Percentiles rank a stretch among this genome's conserved stretches.
These are phyloP conservation scores for Gynostemma pentaphyllum DNA, from an alignment of 306 rosid genomes.

Conservation along the genomic window DNA sequence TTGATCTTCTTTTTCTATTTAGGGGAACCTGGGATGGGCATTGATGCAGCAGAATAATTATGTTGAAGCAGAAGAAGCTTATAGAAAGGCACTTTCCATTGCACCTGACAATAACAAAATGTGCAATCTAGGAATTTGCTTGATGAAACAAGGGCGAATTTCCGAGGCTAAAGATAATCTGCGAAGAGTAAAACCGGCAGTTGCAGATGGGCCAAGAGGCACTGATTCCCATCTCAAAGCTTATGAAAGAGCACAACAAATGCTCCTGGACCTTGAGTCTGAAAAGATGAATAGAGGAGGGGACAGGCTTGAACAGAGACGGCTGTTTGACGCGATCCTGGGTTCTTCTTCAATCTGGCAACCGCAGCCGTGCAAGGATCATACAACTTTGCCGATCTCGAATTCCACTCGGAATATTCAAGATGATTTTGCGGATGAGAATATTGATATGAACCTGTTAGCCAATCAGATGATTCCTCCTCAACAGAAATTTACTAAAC, in stretches of 20 bases:
- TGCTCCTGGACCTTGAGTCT: conserved; percentile 86
- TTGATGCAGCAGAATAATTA: conserved; percentile 91
- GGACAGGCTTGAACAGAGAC: conserved; percentile 73
- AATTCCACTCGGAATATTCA: conserved; percentile 15
- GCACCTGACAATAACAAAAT: conserved; percentile 88
- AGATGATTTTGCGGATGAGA: conserved; percentile 67
- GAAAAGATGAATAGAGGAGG: conserved; percentile 71
- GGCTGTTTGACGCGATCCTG: conserved; percentile 78
- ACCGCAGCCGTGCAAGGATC: conserved; percentile 94
- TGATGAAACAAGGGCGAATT: conserved; percentile 97
- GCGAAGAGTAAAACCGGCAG: conserved; percentile 66
- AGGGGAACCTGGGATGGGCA: conserved; percentile 99
- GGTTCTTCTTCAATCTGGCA: conserved; percentile 99
- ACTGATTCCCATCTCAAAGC: conserved; percentile 96
- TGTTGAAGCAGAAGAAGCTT: conserved; percentile 93
- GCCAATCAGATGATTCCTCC: conserved; percentile 12
- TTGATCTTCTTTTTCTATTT: background rate
- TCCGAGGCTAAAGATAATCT: conserved; percentile 78
- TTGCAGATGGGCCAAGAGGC: conserved; percentile 94
- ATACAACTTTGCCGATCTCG: conserved; percentile 21
- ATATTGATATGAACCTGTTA: conserved; percentile 33
- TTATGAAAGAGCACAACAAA: conserved; percentile 97
- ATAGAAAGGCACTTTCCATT: conserved; percentile 66
- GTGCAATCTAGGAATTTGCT: conserved; percentile 93
- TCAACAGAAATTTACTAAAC: conserved; percentile 20